Conservation (phyloP, 805 yeast species). For the Lipomyces japonicus region DNA sequence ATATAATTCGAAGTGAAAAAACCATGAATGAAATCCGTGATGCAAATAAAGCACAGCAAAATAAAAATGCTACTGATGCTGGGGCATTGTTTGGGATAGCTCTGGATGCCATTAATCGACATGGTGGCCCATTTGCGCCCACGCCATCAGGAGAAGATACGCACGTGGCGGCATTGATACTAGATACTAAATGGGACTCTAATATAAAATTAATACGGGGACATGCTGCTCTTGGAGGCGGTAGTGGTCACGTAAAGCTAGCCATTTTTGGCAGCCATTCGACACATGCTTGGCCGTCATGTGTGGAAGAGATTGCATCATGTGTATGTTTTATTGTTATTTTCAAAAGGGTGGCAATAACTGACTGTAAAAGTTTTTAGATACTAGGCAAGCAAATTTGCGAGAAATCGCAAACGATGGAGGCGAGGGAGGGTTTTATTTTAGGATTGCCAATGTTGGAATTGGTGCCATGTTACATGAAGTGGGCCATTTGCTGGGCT, state of each 20-base stretch:
- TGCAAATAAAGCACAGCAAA: constrained; percentile 84
- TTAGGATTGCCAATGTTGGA: constrained; percentile 86
- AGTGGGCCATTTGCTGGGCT: constrained; percentile 84
- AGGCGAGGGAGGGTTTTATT: constrained; percentile 75
- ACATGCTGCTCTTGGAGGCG: constrained; percentile 96
- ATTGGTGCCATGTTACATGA: constrained; percentile 95
- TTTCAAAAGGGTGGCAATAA: background rate
- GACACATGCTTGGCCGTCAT: constrained; percentile 86
- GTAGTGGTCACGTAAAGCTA: constrained; percentile 59
- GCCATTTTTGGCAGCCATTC: constrained; percentile 96
- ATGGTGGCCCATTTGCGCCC: constrained; percentile 52
- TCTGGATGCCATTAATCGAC: constrained; percentile 58
- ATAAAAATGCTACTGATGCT: constrained; percentile 60
- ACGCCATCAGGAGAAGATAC: constrained; percentile 42
- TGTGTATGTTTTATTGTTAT: constrained; percentile 6
- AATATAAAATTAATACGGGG: constrained; percentile 57
- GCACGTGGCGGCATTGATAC: constrained; percentile 78
- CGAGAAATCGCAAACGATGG: constrained; percentile 86
- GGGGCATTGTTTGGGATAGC: constrained; percentile 82
- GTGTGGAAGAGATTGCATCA: constrained; percentile 63
- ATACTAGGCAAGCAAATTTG: constrained; percentile 59
- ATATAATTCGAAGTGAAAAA: constrained; percentile 62
- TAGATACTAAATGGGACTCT: constrained; percentile 83
- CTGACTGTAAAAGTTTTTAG: constrained; percentile 61
- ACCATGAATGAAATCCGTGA: constrained; percentile 70